phyloP scores from a whole-genome alignment of 2,329 filamentous ascomycete genomes.

The Microdochium nivale region DNA sequence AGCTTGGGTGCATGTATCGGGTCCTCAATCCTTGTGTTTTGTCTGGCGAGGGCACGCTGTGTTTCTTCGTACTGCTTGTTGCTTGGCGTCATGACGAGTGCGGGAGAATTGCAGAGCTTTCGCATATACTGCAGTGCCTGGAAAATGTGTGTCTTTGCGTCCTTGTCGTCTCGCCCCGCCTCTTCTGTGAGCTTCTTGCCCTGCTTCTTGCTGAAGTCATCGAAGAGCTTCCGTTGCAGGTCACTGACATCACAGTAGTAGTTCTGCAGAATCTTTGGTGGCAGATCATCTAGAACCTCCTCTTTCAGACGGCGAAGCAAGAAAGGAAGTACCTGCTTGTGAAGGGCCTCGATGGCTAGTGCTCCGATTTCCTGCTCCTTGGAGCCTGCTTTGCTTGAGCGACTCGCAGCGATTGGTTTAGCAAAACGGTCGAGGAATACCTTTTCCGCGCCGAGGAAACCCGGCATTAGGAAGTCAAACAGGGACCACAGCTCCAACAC shows the following conservation, averaged over 20 bases:
- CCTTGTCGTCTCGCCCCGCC: constrained; percentile 77
- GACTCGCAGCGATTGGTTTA: constrained; percentile 88
- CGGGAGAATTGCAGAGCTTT: constrained; percentile 95
- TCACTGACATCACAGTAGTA: constrained; percentile 98
- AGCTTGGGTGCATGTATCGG: constrained; percentile 87
- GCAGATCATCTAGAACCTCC: constrained; percentile 90
- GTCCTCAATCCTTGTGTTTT: constrained; percentile 77
- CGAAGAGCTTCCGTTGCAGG: constrained; percentile 87
- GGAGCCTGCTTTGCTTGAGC: constrained; percentile 93
- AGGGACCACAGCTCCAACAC: constrained; percentile 95
- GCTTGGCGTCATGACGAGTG: constrained; percentile 89
- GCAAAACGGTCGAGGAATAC: constrained; percentile 95
- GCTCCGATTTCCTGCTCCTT: constrained; percentile 98
- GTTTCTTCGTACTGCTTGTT: constrained; percentile 87
- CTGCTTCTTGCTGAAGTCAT: constrained; percentile 92
- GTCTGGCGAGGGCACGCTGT: constrained; percentile 68
- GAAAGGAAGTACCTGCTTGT: constrained; percentile 97
- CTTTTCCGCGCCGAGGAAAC: constrained; percentile 88
- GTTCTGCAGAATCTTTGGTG: constrained; percentile 97
- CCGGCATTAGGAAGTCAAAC: constrained; percentile 98
- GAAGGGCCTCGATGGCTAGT: constrained; percentile 91
- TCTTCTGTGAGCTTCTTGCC: constrained; percentile 80
- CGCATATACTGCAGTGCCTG: constrained; percentile 99
- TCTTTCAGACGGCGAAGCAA: constrained; percentile 92
- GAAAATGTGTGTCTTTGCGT: constrained; percentile 97